Evolutionary conservation across 2,329 filamentous ascomycete genomes (phyloP), one percentile per base, ranked within the genome.

Genomic region (Aureobasidium sp.): DNA sequence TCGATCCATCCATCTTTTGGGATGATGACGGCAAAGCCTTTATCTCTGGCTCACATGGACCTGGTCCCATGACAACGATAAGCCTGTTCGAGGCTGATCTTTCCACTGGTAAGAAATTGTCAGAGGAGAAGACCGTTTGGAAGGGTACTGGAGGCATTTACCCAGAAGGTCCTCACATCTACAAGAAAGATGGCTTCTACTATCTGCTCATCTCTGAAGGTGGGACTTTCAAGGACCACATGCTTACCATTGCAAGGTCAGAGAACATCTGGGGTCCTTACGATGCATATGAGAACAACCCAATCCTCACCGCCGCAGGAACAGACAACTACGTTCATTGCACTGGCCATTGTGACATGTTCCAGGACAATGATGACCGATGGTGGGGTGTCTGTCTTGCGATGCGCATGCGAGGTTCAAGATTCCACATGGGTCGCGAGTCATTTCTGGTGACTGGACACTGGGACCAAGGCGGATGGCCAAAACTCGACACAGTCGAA

Each of bases 1-100:
- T 82, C 58, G 83, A 86, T 59, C 79, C 81, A 0, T 78, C 76
- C 30, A 76, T 79, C 8, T 82, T 82, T 66, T 85, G 81, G 79
- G 79, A 85, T 53, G 76, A 77, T 0, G 78, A 84, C 53, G 82
- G 82, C 1, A 79, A 75, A 63, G 73, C 77, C 0, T 85, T 83
- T 62, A 76, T 82, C 5, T 68, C 68, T 9, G 75, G 66, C 14
- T 66, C 66, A 6, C 53, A 62, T 51, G 54, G 62, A 54, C 59
- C 62, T 59, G 41, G 64, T 41, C 55, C 50, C 3, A 75, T 64
- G 32, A 63, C 67, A 27, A 68, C 69, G 11, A 73, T 74, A 50
- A 63, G 68, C 32, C 65, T 72, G 36, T 64, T 65, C 10, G 64
- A 68, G 32, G 65, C 74, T 21, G 66, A 75, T 55, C 66, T 75